Base-by-base conservation (phyloP, 2,329 filamentous ascomycete species). In the Pseudocercospora eumusae region DNA sequence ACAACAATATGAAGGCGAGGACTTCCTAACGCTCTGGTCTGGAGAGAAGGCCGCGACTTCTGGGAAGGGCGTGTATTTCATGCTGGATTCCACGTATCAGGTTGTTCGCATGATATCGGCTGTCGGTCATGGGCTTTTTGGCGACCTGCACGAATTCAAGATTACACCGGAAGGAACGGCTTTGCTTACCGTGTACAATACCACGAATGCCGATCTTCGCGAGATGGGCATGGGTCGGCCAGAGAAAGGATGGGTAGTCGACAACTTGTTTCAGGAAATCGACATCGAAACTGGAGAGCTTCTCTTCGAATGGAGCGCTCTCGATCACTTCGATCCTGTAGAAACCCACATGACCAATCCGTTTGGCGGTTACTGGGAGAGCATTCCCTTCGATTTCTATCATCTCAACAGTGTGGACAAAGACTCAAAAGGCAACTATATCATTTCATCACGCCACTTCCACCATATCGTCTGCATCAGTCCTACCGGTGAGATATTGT, bases 381-480 rank as follows among this genome's bases (percentile, higher is more conserved):
- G 70, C 57, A 69, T 65, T 15, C 74, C 76, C 0, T 79, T 74
- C 65, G 78, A 79, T 67, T 79, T 71, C 65, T 80, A 78, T 68
- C 83, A 85, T 71, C 80, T 86, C 72, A 85, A 86, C 74, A 82
- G 81, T 50, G 73, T 83, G 56, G 79, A 81, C 64, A 83, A 82
- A 65, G 78, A 82, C 60, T 67, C 68, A 0, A 67, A 74, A 4
- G 81, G 79, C 5, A 78, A 82, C 70, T 83, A 82, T 61, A 72
- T 83, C 25, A 76, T 82, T 57, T 82, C 79, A 0, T 77, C 75
- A 1, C 77, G 79, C 2, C 76, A 81, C 64, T 75, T 77, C 6
- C 77, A 78, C 61, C 70, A 75, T 2, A 69, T 82, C 7, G 75
- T 78, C 68, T 80, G 79, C 59, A 76, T 82, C 66, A 73, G 74